Conservation (phyloP, 805 yeast genomes). For the Yarrowia sp. region DNA sequence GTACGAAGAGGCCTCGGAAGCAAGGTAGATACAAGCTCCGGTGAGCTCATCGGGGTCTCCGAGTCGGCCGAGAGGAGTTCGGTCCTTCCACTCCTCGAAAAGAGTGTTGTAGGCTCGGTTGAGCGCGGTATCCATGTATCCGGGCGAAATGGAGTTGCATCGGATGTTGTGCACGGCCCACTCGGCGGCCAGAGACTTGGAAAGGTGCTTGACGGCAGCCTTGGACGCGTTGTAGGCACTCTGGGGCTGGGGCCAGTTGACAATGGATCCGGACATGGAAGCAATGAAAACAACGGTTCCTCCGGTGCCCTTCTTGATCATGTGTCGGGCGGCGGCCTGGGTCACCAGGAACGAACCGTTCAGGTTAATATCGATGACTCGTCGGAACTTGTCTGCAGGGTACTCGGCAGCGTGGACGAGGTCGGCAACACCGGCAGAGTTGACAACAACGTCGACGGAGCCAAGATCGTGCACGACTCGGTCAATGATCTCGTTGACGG, state of each 20-base stretch:
- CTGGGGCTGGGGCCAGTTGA: constrained; percentile 71
- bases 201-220: constrained; percentile 67
- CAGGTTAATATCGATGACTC: constrained; percentile 60
- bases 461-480: constrained; percentile 54
- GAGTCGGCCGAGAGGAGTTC: constrained; percentile 64
- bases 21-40: constrained; percentile 61
- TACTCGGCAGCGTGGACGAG: constrained; percentile 67
- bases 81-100: constrained; percentile 56
- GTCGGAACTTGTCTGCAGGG: constrained; percentile 60
- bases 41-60: constrained; percentile 70
- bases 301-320: constrained; percentile 53
- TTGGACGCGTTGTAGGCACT: constrained; percentile 68
- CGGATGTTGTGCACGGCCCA: constrained; percentile 68
- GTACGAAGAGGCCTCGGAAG: constrained; percentile 54
- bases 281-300: constrained; percentile 65
- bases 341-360: constrained; percentile 65
- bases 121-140: constrained; percentile 67
- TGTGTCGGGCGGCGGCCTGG: constrained; percentile 63
- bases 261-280: constrained; percentile 68
- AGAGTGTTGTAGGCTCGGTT: constrained; percentile 55
- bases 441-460: constrained; percentile 53
- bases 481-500: constrained; percentile 51
- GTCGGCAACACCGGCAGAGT: constrained; percentile 67
- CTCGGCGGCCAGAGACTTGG: constrained; percentile 65
- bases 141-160: constrained; percentile 66